A percentile compares a stretch with the other conserved stretches of the same genome.
Conservation (phyloP, 257 asterid species). For the Plantago elongata region DNA sequence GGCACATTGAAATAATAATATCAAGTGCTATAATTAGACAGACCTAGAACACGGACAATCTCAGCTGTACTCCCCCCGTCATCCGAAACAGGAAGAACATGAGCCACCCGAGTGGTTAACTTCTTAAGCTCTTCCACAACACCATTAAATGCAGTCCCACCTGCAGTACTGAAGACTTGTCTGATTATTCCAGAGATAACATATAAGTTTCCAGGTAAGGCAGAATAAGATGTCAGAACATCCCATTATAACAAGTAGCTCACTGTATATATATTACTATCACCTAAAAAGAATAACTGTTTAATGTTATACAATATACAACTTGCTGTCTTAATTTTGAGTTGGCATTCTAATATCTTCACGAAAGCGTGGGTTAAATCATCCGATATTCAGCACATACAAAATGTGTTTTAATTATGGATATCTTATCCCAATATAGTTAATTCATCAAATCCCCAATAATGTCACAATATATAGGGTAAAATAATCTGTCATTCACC, state of each 20-base stretch:
- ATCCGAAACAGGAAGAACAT: constrained; percentile 96
- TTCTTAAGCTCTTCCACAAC: constrained; percentile 92
- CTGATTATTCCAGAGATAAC: constrained; percentile 12
- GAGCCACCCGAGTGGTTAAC: constrained; percentile 83
- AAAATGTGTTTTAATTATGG: not conserved
- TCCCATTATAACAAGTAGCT: not conserved
- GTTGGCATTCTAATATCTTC: not conserved
- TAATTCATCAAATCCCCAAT: not conserved
- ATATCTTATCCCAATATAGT: not conserved
- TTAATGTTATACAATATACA: not conserved
- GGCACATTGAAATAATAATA: constrained; percentile 13
- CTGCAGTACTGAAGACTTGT: constrained; percentile 40
- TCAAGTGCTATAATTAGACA: constrained; percentile 17
- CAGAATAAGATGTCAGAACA: not conserved
- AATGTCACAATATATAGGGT: too few relatives aligned
- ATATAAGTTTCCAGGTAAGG: constrained; percentile 5
- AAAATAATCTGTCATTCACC: too few relatives aligned
- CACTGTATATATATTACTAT: not conserved
- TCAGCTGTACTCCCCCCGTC: constrained; percentile 99
- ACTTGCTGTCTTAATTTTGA: constrained; percentile 6
- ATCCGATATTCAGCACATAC: not conserved
- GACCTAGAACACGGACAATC: constrained; percentile 98
- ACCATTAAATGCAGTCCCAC: constrained; percentile 98
- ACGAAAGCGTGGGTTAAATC: not conserved
- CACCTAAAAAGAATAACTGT: not conserved